Percentiles rank a stretch among this genome's conserved stretches.
Evolutionary conservation across 2,329 filamentous ascomycete genomes (phyloP).

Genomic region (Trichophyton verrucosum): DNA sequence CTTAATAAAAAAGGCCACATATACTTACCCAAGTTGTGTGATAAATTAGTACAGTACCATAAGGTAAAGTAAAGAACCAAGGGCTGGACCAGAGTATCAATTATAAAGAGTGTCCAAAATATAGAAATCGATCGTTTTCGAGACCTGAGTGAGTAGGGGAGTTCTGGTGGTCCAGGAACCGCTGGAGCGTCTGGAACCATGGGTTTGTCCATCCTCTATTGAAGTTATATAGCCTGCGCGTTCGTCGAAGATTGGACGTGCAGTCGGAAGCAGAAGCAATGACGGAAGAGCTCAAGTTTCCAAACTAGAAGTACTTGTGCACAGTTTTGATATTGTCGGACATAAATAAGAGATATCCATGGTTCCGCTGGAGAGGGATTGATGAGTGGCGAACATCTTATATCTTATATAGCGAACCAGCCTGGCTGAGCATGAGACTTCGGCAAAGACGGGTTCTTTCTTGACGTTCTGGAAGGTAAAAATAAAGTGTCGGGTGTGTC

Average conservation of each 20-base stretch:
- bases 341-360: not conserved
- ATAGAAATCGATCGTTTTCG: conserved; percentile 45
- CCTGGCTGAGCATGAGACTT: not conserved
- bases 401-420: not conserved
- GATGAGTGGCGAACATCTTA: conserved; percentile 1
- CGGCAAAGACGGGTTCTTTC: not conserved
- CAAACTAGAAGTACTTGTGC: not conserved
- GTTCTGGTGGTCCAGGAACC: conserved; percentile 32
- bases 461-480: not conserved
- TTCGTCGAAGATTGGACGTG: not conserved
- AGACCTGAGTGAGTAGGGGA: conserved; percentile 44
- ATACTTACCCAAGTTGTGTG: conserved; percentile 27
- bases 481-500: not conserved
- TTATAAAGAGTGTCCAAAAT: conserved; percentile 48
- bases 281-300: not conserved
- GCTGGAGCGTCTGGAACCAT: conserved; percentile 8
- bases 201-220: conserved; percentile 24
- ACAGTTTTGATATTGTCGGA: not conserved
- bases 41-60: conserved; percentile 45
- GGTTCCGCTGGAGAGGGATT: not conserved
- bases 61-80: conserved; percentile 49
- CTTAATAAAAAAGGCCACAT: not conserved
- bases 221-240: not conserved
- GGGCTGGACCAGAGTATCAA: conserved; percentile 48
- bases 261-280: not conserved